A percentile compares a stretch with the other conserved stretches of the same genome.
Conservation (phyloP, 257 asterid genomes). For the Solanum infundibuliforme region DNA sequence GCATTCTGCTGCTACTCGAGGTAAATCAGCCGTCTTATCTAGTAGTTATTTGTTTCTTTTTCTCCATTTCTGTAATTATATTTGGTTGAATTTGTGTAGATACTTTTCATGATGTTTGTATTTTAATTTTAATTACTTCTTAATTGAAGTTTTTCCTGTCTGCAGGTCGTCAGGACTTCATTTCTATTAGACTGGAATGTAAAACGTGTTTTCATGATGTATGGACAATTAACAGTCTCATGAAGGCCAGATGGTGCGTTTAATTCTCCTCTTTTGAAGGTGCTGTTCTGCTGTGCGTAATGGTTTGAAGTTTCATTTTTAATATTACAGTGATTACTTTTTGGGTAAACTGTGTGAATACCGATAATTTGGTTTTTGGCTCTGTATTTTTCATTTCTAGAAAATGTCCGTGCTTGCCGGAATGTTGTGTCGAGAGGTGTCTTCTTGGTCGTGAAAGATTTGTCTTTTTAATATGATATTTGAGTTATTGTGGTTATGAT, state of each 20-base stretch:
- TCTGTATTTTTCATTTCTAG: not conserved
- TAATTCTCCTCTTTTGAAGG: not conserved
- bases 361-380: not conserved
- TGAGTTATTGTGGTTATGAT: not conserved
- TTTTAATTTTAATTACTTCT: accelerated
- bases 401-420: not conserved
- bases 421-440: not conserved
- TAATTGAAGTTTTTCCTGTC: not conserved
- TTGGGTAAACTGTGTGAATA: not conserved
- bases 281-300: not conserved
- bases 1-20: not conserved
- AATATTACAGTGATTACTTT: not conserved
- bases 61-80: not conserved
- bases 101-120: not conserved
- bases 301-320: not conserved
- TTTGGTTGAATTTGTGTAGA: too few species aligned
- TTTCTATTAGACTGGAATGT: not conserved
- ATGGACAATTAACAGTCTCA: not conserved
- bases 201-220: not conserved
- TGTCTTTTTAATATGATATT: not conserved
- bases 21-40: not conserved
- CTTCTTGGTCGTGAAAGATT: not conserved
- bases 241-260: not conserved
- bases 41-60: not conserved
- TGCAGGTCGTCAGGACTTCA: not conserved